A percentile compares a stretch with the other conserved stretches of the same genome.
These are phyloP conservation scores for Alternaria novae-zelandiae DNA, from an alignment of 2,329 filamentous ascomycete genomes.

Conservation along the genomic window DNA sequence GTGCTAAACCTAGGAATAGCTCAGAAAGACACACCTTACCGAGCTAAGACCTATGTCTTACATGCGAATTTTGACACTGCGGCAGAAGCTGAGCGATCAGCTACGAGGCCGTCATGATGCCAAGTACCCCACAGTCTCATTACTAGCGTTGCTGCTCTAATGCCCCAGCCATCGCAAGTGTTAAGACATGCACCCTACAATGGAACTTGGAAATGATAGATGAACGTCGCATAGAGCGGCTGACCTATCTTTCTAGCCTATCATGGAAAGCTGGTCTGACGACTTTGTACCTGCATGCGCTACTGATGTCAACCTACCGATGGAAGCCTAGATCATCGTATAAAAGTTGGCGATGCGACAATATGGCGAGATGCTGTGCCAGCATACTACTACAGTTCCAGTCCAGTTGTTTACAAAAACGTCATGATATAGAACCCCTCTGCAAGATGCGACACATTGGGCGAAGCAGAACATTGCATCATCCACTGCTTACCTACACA, in stretches of 20 bases:
- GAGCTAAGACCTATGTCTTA: background rate
- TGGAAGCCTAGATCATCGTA: background rate
- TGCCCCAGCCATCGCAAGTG: background rate
- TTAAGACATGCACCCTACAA: background rate
- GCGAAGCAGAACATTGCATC: background rate
- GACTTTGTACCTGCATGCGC: slow-evolving; percentile 9
- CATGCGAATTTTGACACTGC: background rate
- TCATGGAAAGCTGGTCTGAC: background rate
- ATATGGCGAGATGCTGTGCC: background rate
- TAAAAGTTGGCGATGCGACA: background rate
- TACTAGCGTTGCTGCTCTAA: background rate
- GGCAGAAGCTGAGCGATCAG: background rate
- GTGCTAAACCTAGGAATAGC: background rate
- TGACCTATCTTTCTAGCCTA: background rate
- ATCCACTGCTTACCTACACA: background rate
- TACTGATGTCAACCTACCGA: background rate
- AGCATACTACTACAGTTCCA: background rate
- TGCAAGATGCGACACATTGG: background rate
- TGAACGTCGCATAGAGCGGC: background rate
- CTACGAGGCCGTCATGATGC: background rate
- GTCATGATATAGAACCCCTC: background rate
- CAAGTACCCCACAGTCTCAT: background rate
- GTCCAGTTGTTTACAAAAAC: background rate
- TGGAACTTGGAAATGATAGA: background rate
- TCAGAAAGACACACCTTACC: background rate